Percentiles rank a stretch among this genome's conserved stretches.
Evolutionary conservation across 225 moss, liverwort and hornwort genomes (phyloP).

Genomic region (Marchantia paleacea): DNA sequence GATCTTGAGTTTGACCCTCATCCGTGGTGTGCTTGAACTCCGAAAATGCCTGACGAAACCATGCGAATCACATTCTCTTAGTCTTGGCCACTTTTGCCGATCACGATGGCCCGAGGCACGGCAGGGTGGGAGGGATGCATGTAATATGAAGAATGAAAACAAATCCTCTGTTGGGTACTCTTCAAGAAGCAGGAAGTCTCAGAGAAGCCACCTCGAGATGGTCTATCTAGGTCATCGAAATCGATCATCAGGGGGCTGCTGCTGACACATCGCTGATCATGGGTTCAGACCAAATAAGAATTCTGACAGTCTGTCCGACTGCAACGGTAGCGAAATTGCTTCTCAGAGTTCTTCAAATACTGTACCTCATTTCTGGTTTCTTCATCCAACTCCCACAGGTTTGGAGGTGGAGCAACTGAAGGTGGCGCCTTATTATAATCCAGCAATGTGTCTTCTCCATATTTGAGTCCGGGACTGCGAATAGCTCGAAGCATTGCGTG

Average conservation of each 20-base stretch:
- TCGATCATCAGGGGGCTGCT: too few relatives aligned
- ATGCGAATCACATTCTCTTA: not conserved
- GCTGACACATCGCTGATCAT: too few relatives aligned
- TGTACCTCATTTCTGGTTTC: conserved; percentile 44
- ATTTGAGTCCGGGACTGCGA: conserved; percentile 45
- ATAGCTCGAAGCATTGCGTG: conserved; percentile 30
- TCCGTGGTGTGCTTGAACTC: conserved; percentile 54
- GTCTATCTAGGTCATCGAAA: too few relatives aligned
- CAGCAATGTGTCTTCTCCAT: conserved; percentile 30
- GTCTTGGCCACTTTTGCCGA: not conserved
- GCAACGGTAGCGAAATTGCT: too few relatives aligned
- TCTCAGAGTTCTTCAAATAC: not conserved
- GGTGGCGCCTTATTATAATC: conserved; percentile 44
- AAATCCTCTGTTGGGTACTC: too few relatives aligned
- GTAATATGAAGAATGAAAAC: too few relatives aligned
- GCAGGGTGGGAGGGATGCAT: too few relatives aligned
- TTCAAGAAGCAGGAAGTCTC: too few relatives aligned
- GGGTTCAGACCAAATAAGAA: too few relatives aligned
- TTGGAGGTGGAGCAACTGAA: conserved; percentile 25
- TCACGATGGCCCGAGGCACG: not conserved
- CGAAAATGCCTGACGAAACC: conserved; percentile 49
- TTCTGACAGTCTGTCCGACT: too few relatives aligned
- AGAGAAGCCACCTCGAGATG: too few relatives aligned
- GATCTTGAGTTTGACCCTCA: conserved; percentile 50
- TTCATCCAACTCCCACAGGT: conserved; percentile 50